Evolutionary conservation across 2,329 filamentous ascomycete species (phyloP).

Genomic region (Botrytis fabae): DNA sequence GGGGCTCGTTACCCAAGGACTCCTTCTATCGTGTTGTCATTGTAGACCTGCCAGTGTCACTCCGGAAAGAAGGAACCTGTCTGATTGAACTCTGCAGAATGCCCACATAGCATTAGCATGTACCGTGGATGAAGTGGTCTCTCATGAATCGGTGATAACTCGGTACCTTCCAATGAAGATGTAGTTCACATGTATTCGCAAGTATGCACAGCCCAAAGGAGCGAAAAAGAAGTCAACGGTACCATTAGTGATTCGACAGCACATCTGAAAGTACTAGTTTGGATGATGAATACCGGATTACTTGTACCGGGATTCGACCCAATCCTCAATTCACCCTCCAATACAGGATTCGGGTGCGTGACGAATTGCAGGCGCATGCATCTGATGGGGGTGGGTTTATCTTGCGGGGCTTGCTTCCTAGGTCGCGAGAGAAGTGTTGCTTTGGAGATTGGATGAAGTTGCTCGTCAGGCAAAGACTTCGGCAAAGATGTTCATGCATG

Average conservation of each 20-base stretch:
- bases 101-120: neutral
- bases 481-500: neutral
- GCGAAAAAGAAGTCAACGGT: neutral
- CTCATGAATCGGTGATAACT: neutral
- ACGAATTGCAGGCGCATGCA: neutral
- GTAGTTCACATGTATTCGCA: neutral
- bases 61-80: constrained; percentile 1
- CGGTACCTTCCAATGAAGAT: neutral
- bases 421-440: neutral
- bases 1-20: neutral
- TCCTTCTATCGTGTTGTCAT: neutral
- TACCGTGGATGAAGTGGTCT: constrained; percentile 4
- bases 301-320: neutral
- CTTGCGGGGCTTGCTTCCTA: neutral
- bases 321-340: neutral
- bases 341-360: neutral
- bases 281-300: neutral
- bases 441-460: neutral
- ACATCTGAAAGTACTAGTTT: neutral
- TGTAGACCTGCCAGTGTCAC: neutral
- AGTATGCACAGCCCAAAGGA: constrained; percentile 7
- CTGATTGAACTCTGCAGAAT: neutral
- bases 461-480: neutral
- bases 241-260: constrained; percentile 11
- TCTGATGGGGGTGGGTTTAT: neutral